Conservation (phyloP, 2,329 filamentous ascomycete genomes). For the Hypoxylon rubiginosum region DNA sequence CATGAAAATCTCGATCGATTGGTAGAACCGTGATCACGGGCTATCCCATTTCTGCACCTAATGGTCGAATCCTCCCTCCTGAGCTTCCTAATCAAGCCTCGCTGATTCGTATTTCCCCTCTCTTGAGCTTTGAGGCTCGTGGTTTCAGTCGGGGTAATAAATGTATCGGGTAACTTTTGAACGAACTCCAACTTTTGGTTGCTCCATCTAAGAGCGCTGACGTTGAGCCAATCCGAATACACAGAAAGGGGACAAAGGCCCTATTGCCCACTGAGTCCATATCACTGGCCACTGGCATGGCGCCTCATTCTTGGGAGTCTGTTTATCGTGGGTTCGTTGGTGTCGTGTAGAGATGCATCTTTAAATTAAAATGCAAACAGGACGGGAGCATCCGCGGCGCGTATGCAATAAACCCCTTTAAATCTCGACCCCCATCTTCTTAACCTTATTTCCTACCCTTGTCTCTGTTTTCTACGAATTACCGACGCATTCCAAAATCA, state of each 20-base stretch:
- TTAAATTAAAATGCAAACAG: background rate
- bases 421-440: background rate
- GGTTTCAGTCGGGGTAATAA: slow-evolving; percentile 24
- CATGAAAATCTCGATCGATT: slow-evolving; percentile 15
- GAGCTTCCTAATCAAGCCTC: slow-evolving; percentile 41
- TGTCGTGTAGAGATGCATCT: slow-evolving; percentile 4
- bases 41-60: slow-evolving; percentile 4
- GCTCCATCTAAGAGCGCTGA: background rate
- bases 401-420: background rate
- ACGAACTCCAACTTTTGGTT: background rate
- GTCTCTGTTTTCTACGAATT: background rate
- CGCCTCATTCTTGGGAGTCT: slow-evolving; percentile 7
- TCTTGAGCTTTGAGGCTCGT: slow-evolving; percentile 33
- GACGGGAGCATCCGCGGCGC: background rate
- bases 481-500: no score
- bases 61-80: slow-evolving; percentile 23
- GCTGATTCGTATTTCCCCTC: slow-evolving; percentile 35
- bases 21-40: slow-evolving; percentile 21
- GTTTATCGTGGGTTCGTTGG: slow-evolving; percentile 7
- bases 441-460: background rate
- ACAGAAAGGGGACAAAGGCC: background rate
- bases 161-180: slow-evolving; percentile 4
- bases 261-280: background rate
- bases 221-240: background rate
- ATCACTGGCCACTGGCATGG: slow-evolving; percentile 6